Evolutionary conservation across 2,329 filamentous ascomycete genomes (phyloP).

Genomic region (Neonectria neomacrospora): DNA sequence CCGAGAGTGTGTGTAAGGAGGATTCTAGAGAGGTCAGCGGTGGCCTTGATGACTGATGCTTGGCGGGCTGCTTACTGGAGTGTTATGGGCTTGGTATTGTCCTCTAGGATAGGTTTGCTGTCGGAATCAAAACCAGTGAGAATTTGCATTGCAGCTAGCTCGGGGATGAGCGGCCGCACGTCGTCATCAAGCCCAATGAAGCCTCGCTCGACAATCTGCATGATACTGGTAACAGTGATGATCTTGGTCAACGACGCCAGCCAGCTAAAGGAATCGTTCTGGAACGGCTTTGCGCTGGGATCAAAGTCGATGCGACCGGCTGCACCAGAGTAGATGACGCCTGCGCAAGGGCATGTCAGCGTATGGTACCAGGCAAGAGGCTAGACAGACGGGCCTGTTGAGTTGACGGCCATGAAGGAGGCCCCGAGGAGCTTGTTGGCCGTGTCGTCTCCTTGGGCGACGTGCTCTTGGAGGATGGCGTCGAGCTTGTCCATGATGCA

Average conservation of each 20-base stretch:
- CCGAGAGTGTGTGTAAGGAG: constrained; percentile 64
- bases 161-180: constrained; percentile 48
- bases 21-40: constrained; percentile 39
- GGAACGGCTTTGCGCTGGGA: constrained; percentile 46
- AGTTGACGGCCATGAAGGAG: constrained; percentile 49
- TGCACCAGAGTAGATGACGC: constrained; percentile 49
- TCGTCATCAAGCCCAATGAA: constrained; percentile 52
- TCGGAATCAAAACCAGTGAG: constrained; percentile 51
- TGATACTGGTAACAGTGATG: constrained; percentile 50
- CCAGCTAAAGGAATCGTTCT: constrained; percentile 49
- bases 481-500: constrained; percentile 45
- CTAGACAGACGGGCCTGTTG: constrained; percentile 41
- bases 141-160: constrained; percentile 49
- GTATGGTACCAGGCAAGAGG: neutral
- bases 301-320: constrained; percentile 51
- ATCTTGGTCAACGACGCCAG: constrained; percentile 58
- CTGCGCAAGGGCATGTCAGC: constrained; percentile 34
- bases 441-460: constrained; percentile 45
- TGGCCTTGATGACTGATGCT: neutral
- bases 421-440: constrained; percentile 51
- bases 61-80: constrained; percentile 45
- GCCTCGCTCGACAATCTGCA: constrained; percentile 55
- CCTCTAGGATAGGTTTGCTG: constrained; percentile 51
- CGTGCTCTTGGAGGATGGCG: constrained; percentile 46
- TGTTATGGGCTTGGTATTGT: constrained; percentile 52